phyloP scores from a whole-genome alignment of 2,329 filamentous ascomycete genomes.

The Trichoderma lentiforme region DNA sequence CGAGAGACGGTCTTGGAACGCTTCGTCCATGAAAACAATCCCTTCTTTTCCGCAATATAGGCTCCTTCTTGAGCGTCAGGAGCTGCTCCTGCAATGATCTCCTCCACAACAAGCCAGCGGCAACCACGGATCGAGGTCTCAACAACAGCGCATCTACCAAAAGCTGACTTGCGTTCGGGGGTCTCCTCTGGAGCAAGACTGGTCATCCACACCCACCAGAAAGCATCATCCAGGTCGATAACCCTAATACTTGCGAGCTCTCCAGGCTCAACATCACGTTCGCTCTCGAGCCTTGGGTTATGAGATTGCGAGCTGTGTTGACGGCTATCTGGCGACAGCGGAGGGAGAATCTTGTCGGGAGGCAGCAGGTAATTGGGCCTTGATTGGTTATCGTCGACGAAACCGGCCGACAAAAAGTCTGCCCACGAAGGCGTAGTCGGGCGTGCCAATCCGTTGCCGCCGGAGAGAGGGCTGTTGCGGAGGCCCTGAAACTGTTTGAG shows the following conservation, averaged over 20 bases:
- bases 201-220: conserved; percentile 99
- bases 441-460: conserved; percentile 62
- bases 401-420: conserved; percentile 92
- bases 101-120: conserved; percentile 92
- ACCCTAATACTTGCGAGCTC: conserved; percentile 89
- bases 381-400: conserved; percentile 70
- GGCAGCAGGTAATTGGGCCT: conserved; percentile 73
- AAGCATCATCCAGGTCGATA: conserved; percentile 87
- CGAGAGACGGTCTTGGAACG: conserved; percentile 62
- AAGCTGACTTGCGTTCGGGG: conserved; percentile 79
- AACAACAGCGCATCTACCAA: conserved; percentile 87
- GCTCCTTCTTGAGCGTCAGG: conserved; percentile 79
- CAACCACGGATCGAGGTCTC: conserved; percentile 80
- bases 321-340: conserved; percentile 63
- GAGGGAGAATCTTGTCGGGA: conserved; percentile 86
- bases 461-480: conserved; percentile 64
- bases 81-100: conserved; percentile 90
- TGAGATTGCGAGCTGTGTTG: conserved; percentile 87
- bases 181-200: conserved; percentile 92
- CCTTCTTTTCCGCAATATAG: conserved; percentile 93
- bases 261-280: conserved; percentile 73
- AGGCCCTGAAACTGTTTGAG: conserved; percentile 44
- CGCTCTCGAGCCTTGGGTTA: conserved; percentile 65
- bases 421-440: conserved; percentile 98
- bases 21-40: conserved; percentile 82